phyloP scores from a whole-genome alignment of 1,284 basidiomycete species.

The Rhizoctonia solani region DNA sequence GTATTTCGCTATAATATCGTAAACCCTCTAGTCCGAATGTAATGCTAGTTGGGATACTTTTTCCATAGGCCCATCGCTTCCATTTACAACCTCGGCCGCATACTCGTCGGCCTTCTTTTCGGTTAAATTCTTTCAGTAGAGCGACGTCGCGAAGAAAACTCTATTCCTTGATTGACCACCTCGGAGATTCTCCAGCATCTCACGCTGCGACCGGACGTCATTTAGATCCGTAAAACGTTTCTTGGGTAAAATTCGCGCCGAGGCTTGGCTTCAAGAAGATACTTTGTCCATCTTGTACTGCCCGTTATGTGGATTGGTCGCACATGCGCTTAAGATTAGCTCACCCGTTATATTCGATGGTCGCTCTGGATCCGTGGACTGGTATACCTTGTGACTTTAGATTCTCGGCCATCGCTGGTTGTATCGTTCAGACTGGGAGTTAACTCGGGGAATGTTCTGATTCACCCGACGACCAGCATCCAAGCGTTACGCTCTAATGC shows the following conservation, averaged over 20 bases:
- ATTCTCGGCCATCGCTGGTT: too few species aligned
- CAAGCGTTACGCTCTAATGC: constrained; percentile 23
- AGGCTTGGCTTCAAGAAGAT: neutral
- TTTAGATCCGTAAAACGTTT: neutral
- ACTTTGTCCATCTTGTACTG: neutral
- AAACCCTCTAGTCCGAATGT: too few species aligned
- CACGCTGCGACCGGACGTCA: neutral
- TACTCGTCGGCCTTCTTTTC: constrained; percentile 22
- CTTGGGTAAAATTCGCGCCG: constrained; percentile 3
- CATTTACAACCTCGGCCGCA: neutral
- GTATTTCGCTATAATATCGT: too few species aligned
- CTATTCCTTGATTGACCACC: constrained; percentile 2
- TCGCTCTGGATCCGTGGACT: too few species aligned
- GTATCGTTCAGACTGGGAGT: neutral
- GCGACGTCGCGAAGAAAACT: neutral
- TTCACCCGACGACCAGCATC: neutral
- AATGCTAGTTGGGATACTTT: too few species aligned
- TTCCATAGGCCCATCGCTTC: neutral
- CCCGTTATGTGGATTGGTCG: neutral
- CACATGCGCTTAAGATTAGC: neutral
- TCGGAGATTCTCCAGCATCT: constrained; percentile 10
- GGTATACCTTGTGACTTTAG: too few species aligned
- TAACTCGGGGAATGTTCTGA: neutral
- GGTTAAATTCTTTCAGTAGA: neutral
- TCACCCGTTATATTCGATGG: too few species aligned